Evolutionary conservation across 2,329 filamentous ascomycete genomes (phyloP), one percentile per base, ranked within the genome.

Genomic region (Neonectria sp.): DNA sequence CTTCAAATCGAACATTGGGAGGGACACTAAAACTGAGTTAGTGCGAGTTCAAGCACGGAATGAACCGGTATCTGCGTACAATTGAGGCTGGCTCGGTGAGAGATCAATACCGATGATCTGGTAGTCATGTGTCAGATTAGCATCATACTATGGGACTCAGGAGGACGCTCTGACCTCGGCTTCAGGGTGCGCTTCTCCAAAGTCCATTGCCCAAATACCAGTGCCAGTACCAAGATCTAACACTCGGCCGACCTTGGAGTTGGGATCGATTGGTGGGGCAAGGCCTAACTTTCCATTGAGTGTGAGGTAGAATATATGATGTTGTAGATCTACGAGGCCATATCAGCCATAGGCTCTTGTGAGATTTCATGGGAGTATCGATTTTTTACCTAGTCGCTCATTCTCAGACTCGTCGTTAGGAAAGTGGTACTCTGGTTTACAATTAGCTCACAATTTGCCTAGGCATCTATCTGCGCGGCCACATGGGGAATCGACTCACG

Each of bases 301-400:
- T 35, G 60, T 67, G 31, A 67, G 64, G 33, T 59, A 59, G 48
- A 67, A 67, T 12, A 67, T 57, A n/a, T 63, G 64, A 21, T 67
- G 64, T 21, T 67, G 64, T 9, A 67, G 52, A 24, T 67, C 64
- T 63, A 15, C 5, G 7, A 4, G 25, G 9, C 13, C 2, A 49
- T 55, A 9, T 61, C 9, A 49, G 33, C 24, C 6, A 7, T 17
- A 17, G 6, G 15, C n/a, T 40, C 15, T 8, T 7, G 5, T 17
- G 2, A 4, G 15, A 1, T 24, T 29, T 6, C 25, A 31, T 52
- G 3, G 46, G 6, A 4, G 31, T 17, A 43, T 27, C 3, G 9
- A 53, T 33, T 2, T 35, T 46, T n/a, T 25, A 59, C 64, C 64
- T n/a, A 67, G 40, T 17, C 64, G 46, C 24, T 67, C 60, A 6